Conservation (phyloP, 805 yeast genomes). For the Saturnispora hagleri region DNA sequence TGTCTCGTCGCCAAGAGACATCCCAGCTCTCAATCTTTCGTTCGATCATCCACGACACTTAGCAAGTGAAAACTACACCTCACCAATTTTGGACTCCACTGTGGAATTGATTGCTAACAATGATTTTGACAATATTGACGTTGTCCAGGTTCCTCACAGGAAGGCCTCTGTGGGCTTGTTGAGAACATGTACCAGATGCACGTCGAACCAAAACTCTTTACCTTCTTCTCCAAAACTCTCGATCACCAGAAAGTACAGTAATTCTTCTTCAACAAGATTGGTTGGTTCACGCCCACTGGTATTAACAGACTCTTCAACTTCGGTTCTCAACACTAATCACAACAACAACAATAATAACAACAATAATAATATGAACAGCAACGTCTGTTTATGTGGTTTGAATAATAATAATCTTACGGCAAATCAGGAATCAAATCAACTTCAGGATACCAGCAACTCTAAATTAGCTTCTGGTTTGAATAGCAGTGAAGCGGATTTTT, state of each 20-base stretch:
- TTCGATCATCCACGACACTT: conserved; percentile 15
- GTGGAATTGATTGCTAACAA: conserved; percentile 50
- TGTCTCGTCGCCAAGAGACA: background rate
- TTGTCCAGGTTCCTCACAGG: conserved; percentile 36
- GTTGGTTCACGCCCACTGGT: background rate
- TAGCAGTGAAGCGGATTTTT: background rate
- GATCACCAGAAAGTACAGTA: conserved; percentile 4
- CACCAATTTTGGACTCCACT: conserved; percentile 78
- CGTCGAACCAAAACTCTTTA: conserved; percentile 2
- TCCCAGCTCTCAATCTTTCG: background rate
- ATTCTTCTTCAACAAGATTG: background rate
- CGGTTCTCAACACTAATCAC: background rate
- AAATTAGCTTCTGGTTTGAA: background rate
- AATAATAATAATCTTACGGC: background rate
- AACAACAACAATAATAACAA: too few species aligned
- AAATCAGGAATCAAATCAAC: background rate
- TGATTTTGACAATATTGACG: conserved; percentile 60
- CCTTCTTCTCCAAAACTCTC: conserved; percentile 5
- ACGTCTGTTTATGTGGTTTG: background rate
- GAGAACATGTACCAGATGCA: conserved; percentile 1
- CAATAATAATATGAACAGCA: background rate
- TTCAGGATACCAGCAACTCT: background rate
- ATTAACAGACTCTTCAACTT: background rate
- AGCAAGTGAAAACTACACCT: conserved; percentile 58
- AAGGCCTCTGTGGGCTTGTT: conserved; percentile 5